Base-by-base conservation (phyloP, 2,329 filamentous ascomycete genomes). In the Chaetomium sp. region DNA sequence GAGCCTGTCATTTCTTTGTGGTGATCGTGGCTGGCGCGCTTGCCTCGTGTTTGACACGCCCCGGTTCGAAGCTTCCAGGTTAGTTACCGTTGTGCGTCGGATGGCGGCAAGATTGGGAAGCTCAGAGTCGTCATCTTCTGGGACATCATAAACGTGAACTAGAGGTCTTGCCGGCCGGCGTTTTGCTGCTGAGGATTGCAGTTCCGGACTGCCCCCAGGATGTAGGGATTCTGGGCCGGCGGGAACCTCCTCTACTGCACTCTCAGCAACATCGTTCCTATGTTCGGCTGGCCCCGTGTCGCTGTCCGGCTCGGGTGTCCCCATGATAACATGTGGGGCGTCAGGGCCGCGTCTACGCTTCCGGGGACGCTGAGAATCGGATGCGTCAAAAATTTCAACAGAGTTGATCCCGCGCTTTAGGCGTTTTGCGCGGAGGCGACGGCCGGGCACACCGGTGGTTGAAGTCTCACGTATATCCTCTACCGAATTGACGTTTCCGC, bases 121-220 rank as follows among this genome's bases (percentile, higher is more conserved):
- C 10, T 54, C 61, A 2, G 27, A 6, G 0, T 61, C 60, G 35
- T 42, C 53, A 35, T 64, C 59, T 4, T 63, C 57, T 7, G 61
- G 57, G 5, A 66, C 1, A 16, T 61, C n/a, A 31, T 63, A 61
- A 19, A 61, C 10, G 8, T 63, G 53, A 12, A 5, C 5, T 5
- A 13, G 4, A 12, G 38, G 35, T n/a, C 54, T 60, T n/a, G 35
- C 6, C 45, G 50, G 13, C 13, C 50, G 64, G 42, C 42, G 51
- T 19, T 29, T 63, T 3, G 27, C 5, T 7, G 60, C 60, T 1
- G 64, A 66, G 2, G 60, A 63, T 21, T 63, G 60, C 23, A 63
- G 7, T 27, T 60, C 60, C 4, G 60, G 64, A 33, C 64, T 63
- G 1, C 61, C 60, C 1, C n/a, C 42, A 8, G n/a, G 2, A 12